Percentiles rank a stretch among this genome's conserved stretches.
These are phyloP conservation scores for Globisporangium solare DNA, from an alignment of 352 stramenopile genomes.

Conservation along the genomic window DNA sequence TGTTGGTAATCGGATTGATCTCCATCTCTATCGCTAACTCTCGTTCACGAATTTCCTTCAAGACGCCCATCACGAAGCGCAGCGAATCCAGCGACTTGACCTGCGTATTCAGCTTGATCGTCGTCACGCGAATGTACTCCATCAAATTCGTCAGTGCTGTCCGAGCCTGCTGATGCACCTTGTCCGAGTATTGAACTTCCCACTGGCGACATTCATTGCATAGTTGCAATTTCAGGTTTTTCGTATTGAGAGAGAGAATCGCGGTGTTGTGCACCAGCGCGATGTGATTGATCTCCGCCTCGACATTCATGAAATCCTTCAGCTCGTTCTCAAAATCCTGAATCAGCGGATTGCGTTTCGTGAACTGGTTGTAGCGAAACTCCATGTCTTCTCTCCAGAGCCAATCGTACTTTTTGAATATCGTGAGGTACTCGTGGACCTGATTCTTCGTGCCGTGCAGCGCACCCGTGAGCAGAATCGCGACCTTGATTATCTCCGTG, in stretches of 20 bases:
- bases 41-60: slow-evolving; percentile 81
- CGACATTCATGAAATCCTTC: slow-evolving; percentile 76
- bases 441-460: slow-evolving; percentile 84
- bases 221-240: slow-evolving; percentile 86
- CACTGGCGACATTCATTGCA: slow-evolving; percentile 82
- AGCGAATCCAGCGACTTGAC: slow-evolving; percentile 76
- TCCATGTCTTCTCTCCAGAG: slow-evolving; percentile 90
- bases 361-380: slow-evolving; percentile 82
- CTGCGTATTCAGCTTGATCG: slow-evolving; percentile 51
- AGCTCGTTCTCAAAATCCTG: slow-evolving; percentile 82
- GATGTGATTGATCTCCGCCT: slow-evolving; percentile 74
- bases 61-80: slow-evolving; percentile 78
- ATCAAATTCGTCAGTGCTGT: slow-evolving; percentile 57
- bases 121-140: slow-evolving; percentile 80
- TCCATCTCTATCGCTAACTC: slow-evolving; percentile 89
- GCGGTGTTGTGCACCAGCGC: slow-evolving; percentile 83
- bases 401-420: slow-evolving; percentile 90
- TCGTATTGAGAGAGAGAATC: slow-evolving; percentile 81
- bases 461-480: slow-evolving; percentile 78
- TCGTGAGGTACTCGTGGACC: slow-evolving; percentile 72
- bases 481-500: slow-evolving; percentile 87
- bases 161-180: slow-evolving; percentile 72
- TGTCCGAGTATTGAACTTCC: slow-evolving; percentile 84
- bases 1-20: slow-evolving; percentile 84
- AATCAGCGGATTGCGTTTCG: slow-evolving; percentile 73